Evolutionary conservation across 306 rosid genomes (phyloP), one percentile per base, ranked within the genome.

Genomic region (Potentilla sterilis): DNA sequence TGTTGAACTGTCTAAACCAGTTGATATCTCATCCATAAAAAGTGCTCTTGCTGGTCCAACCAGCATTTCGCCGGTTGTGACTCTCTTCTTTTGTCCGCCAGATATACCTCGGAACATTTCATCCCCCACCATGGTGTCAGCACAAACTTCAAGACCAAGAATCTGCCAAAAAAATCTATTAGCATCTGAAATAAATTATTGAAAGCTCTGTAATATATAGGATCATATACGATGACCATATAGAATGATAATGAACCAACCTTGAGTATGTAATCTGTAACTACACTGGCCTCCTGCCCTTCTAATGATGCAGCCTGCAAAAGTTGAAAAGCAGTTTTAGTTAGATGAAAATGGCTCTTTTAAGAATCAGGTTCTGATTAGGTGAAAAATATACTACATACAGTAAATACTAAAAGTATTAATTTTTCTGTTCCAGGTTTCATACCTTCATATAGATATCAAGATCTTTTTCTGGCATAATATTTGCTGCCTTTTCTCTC

Each of bases 181-280:
- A 54, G 38, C 15, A 54, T 54, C 49, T n/a, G 46, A 55, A 24
- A 12, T 32, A 73, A 57, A 46, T 32, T 7, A 21, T 44, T 68
- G n/a, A 51, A 74, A 44, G 16, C 14, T 9, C 43, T 10, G 7
- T 9, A 14, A 24, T 10, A 58, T 73, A 37, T 40, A 63, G 13
- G 28, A 1, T 42, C 28, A 7, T n/a, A 7, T n/a, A 34, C 34
- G 34, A 69, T 24, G 32, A 48, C 13, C 46, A 69, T 11, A 70
- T 22, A 18, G 37, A 46, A 44, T 34, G 44, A 46, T 40, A 66
- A 44, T 3, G 46, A 19, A 32, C 52, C 21, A 40, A 92, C 98
- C 94, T 92, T 90, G 43, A 92, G 74, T 74, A 89, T 79, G 81
- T 90, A 90, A 71, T 92, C 98, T 71, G 98, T 90, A 43, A 89